phyloP scores from a whole-genome alignment of 176 grass and related monocot genomes.

The Eleusine coracana region DNA sequence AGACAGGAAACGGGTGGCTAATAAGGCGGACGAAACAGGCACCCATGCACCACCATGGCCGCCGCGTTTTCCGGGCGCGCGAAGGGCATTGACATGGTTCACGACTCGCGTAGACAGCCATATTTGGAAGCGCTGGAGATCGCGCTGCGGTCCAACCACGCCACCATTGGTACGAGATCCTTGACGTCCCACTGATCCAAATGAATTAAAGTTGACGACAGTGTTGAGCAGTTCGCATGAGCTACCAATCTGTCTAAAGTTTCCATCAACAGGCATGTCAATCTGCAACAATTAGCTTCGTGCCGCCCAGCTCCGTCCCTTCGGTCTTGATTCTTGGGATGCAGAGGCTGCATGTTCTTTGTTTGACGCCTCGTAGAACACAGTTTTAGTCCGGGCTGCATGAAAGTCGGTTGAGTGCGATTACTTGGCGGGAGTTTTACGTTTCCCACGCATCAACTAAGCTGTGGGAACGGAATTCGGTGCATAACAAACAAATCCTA shows the following conservation, averaged over 20 bases:
- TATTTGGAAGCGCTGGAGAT: not conserved
- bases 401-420: not conserved
- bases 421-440: too few relatives aligned
- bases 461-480: not conserved
- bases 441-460: not conserved
- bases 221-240: slow-evolving; percentile 24
- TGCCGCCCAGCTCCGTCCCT: too few relatives aligned
- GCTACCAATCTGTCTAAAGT: slow-evolving; percentile 63
- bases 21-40: not conserved
- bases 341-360: too few relatives aligned
- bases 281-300: not conserved
- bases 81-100: not conserved
- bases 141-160: too few relatives aligned
- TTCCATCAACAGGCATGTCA: slow-evolving; percentile 58
- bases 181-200: not conserved
- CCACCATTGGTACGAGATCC: too few relatives aligned
- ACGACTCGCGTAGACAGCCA: not conserved
- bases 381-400: not conserved
- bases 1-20: not conserved
- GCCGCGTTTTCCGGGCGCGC: slow-evolving; percentile 27
- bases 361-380: too few relatives aligned
- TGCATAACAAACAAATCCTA: not conserved
- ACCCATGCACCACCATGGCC: not conserved
- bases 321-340: too few relatives aligned
- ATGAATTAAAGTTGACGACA: not conserved